These are phyloP conservation scores for Datisca glomerata DNA, from an alignment of 306 rosid genomes.

Conservation along the genomic window DNA sequence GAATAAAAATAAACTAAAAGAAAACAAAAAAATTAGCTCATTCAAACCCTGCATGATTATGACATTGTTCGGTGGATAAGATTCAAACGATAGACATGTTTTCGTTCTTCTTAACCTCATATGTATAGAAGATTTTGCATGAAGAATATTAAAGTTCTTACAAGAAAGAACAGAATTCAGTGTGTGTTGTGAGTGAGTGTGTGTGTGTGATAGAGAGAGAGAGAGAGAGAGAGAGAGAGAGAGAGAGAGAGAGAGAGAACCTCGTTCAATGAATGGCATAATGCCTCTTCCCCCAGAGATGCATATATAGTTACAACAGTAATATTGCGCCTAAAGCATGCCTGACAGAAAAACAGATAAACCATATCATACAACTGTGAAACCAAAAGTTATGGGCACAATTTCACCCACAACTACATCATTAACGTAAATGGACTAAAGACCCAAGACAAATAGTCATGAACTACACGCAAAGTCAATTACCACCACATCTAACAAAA, in stretches of 20 bases:
- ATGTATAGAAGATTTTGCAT: no score
- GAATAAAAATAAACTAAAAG: no score
- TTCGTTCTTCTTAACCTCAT: no score
- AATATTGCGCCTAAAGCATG: conserved; percentile 80
- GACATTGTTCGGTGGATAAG: no score
- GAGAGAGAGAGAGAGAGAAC: conserved; percentile 30
- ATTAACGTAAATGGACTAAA: neutral
- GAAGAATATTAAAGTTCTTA: no score
- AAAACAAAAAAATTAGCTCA: no score
- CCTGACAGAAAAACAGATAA: conserved; percentile 31
- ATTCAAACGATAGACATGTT: no score
- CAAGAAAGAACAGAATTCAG: no score
- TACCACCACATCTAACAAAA: no score
- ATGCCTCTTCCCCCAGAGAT: conserved; percentile 88
- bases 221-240: neutral
- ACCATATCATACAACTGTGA: neutral
- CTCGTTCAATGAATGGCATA: conserved; percentile 89
- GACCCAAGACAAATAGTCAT: no score
- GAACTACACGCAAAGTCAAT: no score
- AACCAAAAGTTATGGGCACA: neutral
- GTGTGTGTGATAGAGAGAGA: neutral
- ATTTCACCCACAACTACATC: neutral
- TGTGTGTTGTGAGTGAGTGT: neutral
- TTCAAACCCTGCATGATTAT: no score
- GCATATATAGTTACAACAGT: conserved; percentile 93